phyloP scores from a whole-genome alignment of 768 basidiomycete genomes.

The Termitomyces sp. region DNA sequence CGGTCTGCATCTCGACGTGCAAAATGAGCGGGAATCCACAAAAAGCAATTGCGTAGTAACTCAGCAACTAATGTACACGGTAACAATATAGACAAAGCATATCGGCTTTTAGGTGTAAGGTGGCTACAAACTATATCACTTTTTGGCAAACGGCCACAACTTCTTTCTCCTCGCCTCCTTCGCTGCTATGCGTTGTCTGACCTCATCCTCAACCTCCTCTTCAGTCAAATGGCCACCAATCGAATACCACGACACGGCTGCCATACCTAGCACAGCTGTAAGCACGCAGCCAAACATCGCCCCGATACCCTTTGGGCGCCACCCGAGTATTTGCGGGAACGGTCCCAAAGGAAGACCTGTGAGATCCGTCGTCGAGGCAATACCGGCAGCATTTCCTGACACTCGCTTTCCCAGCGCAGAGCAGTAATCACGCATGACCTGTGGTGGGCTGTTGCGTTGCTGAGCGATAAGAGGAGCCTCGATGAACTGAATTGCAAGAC shows the following conservation, averaged over 20 bases:
- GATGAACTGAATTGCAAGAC: slow-evolving; percentile 81
- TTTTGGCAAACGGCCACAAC: slow-evolving; percentile 4
- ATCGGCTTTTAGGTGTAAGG: not conserved
- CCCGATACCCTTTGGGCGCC: slow-evolving; percentile 66
- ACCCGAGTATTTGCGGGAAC: slow-evolving; percentile 66
- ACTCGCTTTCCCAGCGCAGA: slow-evolving; percentile 45
- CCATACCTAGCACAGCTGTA: slow-evolving; percentile 79
- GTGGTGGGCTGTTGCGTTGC: slow-evolving; percentile 47
- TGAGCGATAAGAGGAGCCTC: slow-evolving; percentile 76
- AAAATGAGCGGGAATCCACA: not conserved
- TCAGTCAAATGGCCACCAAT: slow-evolving; percentile 70
- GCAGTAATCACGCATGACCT: slow-evolving; percentile 68
- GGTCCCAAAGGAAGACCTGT: slow-evolving; percentile 61
- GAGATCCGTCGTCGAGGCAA: slow-evolving; percentile 63
- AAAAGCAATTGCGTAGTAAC: no score
- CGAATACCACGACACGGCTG: slow-evolving; percentile 81
- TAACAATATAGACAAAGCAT: not conserved
- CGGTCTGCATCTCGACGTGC: no score
- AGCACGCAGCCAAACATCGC: slow-evolving; percentile 79
- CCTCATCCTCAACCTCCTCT: slow-evolving; percentile 76
- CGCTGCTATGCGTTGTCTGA: slow-evolving; percentile 43
- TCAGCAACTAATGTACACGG: not conserved
- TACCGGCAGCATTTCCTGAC: slow-evolving; percentile 87
- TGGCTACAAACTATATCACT: not conserved
- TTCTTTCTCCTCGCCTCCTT: slow-evolving; percentile 40